A percentile compares a stretch with the other conserved stretches of the same genome.
Conservation (phyloP, 1,284 basidiomycete genomes). For the Meira miltonrushii region DNA sequence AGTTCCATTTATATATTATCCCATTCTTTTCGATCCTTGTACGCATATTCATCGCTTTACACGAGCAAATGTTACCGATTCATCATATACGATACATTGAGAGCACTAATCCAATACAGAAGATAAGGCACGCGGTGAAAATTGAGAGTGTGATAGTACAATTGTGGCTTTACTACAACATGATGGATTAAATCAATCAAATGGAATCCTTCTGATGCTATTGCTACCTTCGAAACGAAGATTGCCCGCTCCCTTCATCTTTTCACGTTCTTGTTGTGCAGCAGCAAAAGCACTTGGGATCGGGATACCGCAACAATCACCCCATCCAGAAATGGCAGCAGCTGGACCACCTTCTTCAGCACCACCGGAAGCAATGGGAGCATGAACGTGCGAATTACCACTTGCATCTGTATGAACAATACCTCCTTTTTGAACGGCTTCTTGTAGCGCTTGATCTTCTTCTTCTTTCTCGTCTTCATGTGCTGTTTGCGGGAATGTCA, state of each 20-base stretch:
- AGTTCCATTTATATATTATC: neutral
- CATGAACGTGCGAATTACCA: constrained; percentile 58
- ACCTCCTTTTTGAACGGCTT: constrained; percentile 54
- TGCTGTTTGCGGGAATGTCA: constrained; percentile 61
- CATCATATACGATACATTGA: too few species aligned
- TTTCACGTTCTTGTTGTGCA: constrained; percentile 38
- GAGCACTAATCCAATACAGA: too few species aligned
- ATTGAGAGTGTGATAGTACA: neutral
- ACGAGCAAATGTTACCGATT: too few species aligned
- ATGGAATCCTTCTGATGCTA: constrained; percentile 14
- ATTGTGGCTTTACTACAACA: neutral
- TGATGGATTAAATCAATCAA: constrained; percentile 13
- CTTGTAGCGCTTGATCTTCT: constrained; percentile 38
- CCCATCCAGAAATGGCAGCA: constrained; percentile 60
- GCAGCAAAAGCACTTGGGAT: constrained; percentile 56
- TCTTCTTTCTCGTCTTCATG: constrained; percentile 46
- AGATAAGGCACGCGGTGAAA: neutral
- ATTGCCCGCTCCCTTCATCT: neutral
- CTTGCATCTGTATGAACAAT: constrained; percentile 58
- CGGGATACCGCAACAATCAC: constrained; percentile 64
- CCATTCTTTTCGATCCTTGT: neutral
- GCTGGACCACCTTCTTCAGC: constrained; percentile 56
- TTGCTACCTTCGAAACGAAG: neutral
- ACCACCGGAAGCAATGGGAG: constrained; percentile 10
- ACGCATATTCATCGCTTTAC: neutral